Base-by-base conservation (phyloP, 257 asterid species). In the Nicotiana tabacum region DNA sequence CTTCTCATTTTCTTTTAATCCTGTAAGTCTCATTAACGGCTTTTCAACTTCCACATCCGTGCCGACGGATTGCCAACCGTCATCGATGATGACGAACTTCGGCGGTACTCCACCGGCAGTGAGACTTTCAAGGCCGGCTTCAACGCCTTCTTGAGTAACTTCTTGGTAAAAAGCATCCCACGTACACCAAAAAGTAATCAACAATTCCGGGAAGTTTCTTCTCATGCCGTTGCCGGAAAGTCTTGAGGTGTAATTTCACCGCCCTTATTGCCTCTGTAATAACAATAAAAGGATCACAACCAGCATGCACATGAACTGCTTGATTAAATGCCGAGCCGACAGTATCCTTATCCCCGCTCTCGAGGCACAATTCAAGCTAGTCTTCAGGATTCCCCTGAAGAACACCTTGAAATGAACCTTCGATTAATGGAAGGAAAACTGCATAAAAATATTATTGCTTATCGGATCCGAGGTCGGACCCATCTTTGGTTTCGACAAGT, bases 121-220 rank as follows among this genome's bases (percentile, higher is more conserved):
- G 32, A 94, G 95, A 77, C 94, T 91, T 62, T 86, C 74, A 3
- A 94, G 93, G 24, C 98, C 97, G 2, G 94, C 93, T 77, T 90
- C 98, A 2, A 94, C 97, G 0, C 98, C 97, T 46, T 94, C 97
- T 70, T 91, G 97, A 37, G 97, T 90, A 33, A 94, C 98, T 37
- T 94, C 95, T 48, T 92, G 95, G 78, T 94, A 92, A 69, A 91
- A 94, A 21, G 98, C 98, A 80, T 94, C 98, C 98, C 98, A 94
- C 0, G 98, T 94, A 82, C 98, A 94, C 98, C 98, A 94, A 3
- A n/a, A 94, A 94, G 83, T 83, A 92, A 82, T 92, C 97, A 46
- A 91, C 88, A 33, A 94, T 88, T 82, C 90, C 93, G 0, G 98
- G 97, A 57, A 92, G 80, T 64, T 90, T 91, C 91, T 94, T 94